These are phyloP conservation scores for Fusarium decemcellulare DNA, from an alignment of 2,329 filamentous ascomycete genomes.

Conservation along the genomic window DNA sequence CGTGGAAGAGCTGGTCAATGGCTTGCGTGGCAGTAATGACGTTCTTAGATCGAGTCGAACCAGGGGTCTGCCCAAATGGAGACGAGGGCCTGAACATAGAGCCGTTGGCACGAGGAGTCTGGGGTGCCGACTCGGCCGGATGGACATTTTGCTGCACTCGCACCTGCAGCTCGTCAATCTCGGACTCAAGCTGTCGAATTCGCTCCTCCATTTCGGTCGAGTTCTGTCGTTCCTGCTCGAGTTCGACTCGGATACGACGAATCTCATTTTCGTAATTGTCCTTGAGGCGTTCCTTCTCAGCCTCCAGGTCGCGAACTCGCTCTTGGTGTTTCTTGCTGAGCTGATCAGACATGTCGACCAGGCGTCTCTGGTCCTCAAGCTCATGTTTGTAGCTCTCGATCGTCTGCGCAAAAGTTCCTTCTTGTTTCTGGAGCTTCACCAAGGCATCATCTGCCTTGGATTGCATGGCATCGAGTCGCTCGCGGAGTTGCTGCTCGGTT, in stretches of 20 bases:
- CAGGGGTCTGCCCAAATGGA: slow-evolving; percentile 71
- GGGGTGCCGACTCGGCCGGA: slow-evolving; percentile 65
- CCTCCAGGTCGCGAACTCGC: slow-evolving; percentile 78
- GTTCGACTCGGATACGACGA: slow-evolving; percentile 68
- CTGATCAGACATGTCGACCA: slow-evolving; percentile 87
- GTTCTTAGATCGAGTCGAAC: slow-evolving; percentile 69
- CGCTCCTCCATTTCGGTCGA: slow-evolving; percentile 63
- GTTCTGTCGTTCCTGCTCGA: slow-evolving; percentile 67
- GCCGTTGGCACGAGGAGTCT: slow-evolving; percentile 74
- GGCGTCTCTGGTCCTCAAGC: slow-evolving; percentile 82
- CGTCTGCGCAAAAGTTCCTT: slow-evolving; percentile 85
- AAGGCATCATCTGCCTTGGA: slow-evolving; percentile 90
- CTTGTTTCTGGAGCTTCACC: slow-evolving; percentile 84
- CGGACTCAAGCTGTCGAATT: slow-evolving; percentile 65
- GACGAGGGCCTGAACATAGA: slow-evolving; percentile 68
- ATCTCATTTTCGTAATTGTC: slow-evolving; percentile 76
- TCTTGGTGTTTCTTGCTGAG: slow-evolving; percentile 80
- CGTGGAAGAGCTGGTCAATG: slow-evolving; percentile 74
- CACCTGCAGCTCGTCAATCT: slow-evolving; percentile 68
- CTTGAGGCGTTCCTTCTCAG: slow-evolving; percentile 70
- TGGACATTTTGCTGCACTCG: slow-evolving; percentile 60
- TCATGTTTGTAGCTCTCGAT: slow-evolving; percentile 91
- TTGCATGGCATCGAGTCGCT: slow-evolving; percentile 86
- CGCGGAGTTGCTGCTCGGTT: slow-evolving; percentile 84
- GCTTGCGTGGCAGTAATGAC: slow-evolving; percentile 73